Conservation (phyloP, 148 eudicot species). For the Nepenthes gracilis region DNA sequence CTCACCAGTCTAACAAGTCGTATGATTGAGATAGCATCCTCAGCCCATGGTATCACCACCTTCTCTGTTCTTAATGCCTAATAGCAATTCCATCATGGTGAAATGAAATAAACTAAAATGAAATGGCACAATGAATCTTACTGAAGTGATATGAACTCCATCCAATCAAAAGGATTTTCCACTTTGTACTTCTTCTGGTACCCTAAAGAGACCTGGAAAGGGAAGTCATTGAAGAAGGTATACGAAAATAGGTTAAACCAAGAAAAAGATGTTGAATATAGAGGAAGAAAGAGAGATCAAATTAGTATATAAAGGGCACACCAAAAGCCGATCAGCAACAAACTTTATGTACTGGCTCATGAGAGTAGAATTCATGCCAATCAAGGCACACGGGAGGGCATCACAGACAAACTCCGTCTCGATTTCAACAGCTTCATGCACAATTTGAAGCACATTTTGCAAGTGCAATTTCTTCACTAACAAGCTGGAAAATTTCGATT, state of each 20-base stretch:
- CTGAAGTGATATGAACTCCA: slow-evolving; percentile 82
- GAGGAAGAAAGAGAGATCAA: neutral
- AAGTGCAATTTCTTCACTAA: slow-evolving; percentile 28
- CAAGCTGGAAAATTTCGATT: slow-evolving; percentile 23
- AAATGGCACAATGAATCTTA: slow-evolving; percentile 20
- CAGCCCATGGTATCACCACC: neutral
- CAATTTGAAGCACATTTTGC: slow-evolving; percentile 41
- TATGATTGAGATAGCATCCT: neutral
- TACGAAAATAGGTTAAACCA: neutral
- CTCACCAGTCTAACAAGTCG: too few species aligned
- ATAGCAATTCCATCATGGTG: too few species aligned
- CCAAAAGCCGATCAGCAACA: slow-evolving; percentile 75
- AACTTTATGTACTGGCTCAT: slow-evolving; percentile 84
- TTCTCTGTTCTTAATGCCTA: too few species aligned
- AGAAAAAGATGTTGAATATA: neutral
- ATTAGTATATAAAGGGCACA: slow-evolving; percentile 3
- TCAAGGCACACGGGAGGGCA: slow-evolving; percentile 71
- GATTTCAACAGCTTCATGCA: slow-evolving; percentile 75
- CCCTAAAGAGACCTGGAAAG: slow-evolving; percentile 54
- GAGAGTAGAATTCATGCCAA: slow-evolving; percentile 68
- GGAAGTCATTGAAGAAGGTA: slow-evolving; percentile 1
- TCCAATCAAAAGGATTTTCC: slow-evolving; percentile 87
- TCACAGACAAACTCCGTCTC: slow-evolving; percentile 74
- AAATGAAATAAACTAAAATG: neutral
- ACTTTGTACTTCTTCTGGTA: slow-evolving; percentile 42